phyloP scores from a whole-genome alignment of 2,329 filamentous ascomycete species.

The Ceratocystis huliohia region DNA sequence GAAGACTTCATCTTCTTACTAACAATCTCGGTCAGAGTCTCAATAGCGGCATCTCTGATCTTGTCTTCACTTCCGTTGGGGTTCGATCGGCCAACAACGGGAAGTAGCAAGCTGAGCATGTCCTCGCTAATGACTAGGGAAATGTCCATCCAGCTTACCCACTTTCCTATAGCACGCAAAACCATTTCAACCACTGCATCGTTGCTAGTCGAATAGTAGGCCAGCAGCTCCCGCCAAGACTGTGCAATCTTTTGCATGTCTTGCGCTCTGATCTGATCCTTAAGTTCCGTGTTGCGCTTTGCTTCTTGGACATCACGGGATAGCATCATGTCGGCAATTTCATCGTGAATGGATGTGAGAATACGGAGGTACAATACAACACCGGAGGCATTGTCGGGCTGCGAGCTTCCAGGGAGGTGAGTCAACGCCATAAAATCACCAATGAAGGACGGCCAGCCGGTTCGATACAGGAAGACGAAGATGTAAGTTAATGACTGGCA shows the following conservation, averaged over 20 bases:
- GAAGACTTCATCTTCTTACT: constrained; percentile 93
- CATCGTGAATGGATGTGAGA: constrained; percentile 82
- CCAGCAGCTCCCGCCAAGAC: constrained; percentile 85
- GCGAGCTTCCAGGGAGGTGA: constrained; percentile 44
- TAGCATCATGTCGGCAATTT: constrained; percentile 87
- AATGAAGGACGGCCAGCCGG: constrained; percentile 79
- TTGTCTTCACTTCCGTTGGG: constrained; percentile 52
- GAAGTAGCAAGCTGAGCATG: constrained; percentile 73
- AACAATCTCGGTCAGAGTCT: constrained; percentile 90
- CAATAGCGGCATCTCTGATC: constrained; percentile 80
- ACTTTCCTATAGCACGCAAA: constrained; percentile 82
- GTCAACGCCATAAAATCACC: constrained; percentile 78
- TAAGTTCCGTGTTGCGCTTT: constrained; percentile 77
- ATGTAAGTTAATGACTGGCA: constrained; percentile 91
- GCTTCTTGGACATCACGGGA: constrained; percentile 64
- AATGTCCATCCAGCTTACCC: constrained; percentile 99
- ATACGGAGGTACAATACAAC: constrained; percentile 82
- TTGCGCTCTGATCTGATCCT: constrained; percentile 74
- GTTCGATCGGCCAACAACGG: constrained; percentile 63
- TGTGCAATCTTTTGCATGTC: constrained; percentile 79
- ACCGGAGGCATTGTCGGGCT: constrained; percentile 57
- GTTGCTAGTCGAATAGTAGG: constrained; percentile 58
- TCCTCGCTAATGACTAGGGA: constrained; percentile 79
- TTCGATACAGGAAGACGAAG: constrained; percentile 74
- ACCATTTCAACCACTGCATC: constrained; percentile 73